Evolutionary conservation across 192 early-diverging fungal genomes (phyloP), one percentile per base, ranked within the genome.

Genomic region (Backusella tarrabulga): DNA sequence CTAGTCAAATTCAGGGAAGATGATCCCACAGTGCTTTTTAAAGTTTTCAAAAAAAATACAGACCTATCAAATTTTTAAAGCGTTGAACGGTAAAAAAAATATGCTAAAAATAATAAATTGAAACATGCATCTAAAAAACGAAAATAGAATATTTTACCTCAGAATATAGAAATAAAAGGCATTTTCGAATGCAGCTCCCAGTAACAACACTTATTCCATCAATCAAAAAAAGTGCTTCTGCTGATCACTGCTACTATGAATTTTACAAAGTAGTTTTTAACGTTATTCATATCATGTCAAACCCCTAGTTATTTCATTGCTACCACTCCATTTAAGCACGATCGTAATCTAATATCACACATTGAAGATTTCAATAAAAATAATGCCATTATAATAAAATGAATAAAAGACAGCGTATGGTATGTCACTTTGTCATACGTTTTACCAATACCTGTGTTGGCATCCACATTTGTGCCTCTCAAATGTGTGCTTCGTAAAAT

Each of bases 71-170:
- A 56, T 2, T 56, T 26, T 14, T 12, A 26, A 8, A 63, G 12
- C 32, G 32, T 14, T 26, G 8, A 14, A 29, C 2, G 26, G 56
- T 63, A 63, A 29, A 50, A 50, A 32, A 63, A 29, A 29, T 26
- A 56, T 63, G 23, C 56, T 63, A 63, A 63, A 63, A 63, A 63
- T 63, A 63, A 63, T 63, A 29, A 63, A 29, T 29, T 63, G 56
- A 63, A 63, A 63, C 56, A 63, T 63, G 56, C 56, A 26, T 63
- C 56, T 56, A 21, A 26, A 63, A 7, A 26, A 63, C 26, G n/a
- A 63, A 63, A 63, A 63, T 63, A 63, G 56, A n/a, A 63, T 14
- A 56, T 56, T 56, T 56, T 21, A 56, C 54, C 23, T 56, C 54
- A 56, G n/a, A 21, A 3, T 21, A 60, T 26, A 26, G 21, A 26